A percentile compares a stretch with the other conserved stretches of the same genome.
Evolutionary conservation across 2,329 filamentous ascomycete species (phyloP).

Genomic region (Trichoderma koningii): DNA sequence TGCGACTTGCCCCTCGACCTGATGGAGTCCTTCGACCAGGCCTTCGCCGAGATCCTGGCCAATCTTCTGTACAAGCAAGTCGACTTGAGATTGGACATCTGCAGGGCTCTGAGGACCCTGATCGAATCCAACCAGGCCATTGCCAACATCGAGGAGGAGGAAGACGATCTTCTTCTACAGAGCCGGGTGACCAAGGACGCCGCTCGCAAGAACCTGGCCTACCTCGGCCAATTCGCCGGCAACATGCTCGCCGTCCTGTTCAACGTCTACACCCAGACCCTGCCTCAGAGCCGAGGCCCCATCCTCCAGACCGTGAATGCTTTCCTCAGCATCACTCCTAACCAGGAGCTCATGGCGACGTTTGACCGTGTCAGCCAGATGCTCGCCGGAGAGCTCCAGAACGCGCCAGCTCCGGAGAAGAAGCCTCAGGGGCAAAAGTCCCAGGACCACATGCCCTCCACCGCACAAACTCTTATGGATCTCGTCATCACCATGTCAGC

Average conservation of each 20-base stretch:
- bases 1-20: conserved; percentile 89
- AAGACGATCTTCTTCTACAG: conserved; percentile 73
- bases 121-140: conserved; percentile 92
- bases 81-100: conserved; percentile 83
- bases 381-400: conserved; percentile 70
- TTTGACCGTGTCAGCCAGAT: conserved; percentile 85
- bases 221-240: conserved; percentile 75
- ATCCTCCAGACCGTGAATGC: conserved; percentile 94
- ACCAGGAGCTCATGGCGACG: conserved; percentile 77
- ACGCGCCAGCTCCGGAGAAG: conserved; percentile 54
- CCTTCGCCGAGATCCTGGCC: conserved; percentile 85
- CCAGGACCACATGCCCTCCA: conserved; percentile 80
- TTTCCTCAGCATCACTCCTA: conserved; percentile 84
- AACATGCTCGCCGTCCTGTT: conserved; percentile 97
- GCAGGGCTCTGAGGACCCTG: conserved; percentile 79
- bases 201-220: conserved; percentile 78
- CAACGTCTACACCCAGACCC: conserved; percentile 96
- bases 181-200: conserved; percentile 73
- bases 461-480: conserved; percentile 93
- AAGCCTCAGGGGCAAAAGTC: conserved; percentile 65
- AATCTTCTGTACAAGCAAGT: conserved; percentile 92
- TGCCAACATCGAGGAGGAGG: conserved; percentile 68
- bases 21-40: conserved; percentile 74
- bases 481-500: conserved; percentile 94
- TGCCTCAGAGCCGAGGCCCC: conserved; percentile 86